A percentile compares a stretch with the other conserved stretches of the same genome.
These are phyloP conservation scores for Citrus mangshanensis DNA, from an alignment of 345 rosid genomes.

Conservation along the genomic window DNA sequence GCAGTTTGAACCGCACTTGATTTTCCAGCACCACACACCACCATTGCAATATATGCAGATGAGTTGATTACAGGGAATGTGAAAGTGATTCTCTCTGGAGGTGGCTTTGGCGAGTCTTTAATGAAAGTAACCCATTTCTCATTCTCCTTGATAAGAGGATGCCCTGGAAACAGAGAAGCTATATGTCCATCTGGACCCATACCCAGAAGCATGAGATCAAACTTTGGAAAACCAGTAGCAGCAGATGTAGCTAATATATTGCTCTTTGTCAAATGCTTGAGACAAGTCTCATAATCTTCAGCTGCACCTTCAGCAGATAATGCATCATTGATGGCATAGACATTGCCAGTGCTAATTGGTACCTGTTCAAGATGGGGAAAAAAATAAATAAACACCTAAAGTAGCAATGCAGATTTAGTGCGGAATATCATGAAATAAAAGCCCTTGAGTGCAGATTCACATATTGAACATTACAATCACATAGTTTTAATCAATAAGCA, in stretches of 20 bases:
- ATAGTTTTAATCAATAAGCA: background rate
- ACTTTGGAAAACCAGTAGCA: slow-evolving; percentile 63
- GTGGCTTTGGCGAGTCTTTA: slow-evolving; percentile 83
- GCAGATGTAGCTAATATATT: slow-evolving; percentile 41
- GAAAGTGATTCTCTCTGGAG: slow-evolving; percentile 78
- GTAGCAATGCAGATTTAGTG: background rate
- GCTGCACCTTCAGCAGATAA: slow-evolving; percentile 83
- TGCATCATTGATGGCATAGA: slow-evolving; percentile 72
- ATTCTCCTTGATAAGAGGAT: slow-evolving; percentile 57
- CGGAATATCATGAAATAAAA: background rate
- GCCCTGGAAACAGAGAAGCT: slow-evolving; percentile 84
- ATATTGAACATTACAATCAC: background rate
- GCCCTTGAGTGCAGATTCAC: background rate
- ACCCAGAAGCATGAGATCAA: slow-evolving; percentile 83
- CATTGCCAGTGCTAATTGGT: slow-evolving; percentile 61
- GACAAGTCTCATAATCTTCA: slow-evolving; percentile 72
- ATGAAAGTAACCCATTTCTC: slow-evolving; percentile 75
- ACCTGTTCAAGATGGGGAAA: slow-evolving; percentile 36
- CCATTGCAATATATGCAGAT: slow-evolving; percentile 65
- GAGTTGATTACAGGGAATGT: slow-evolving; percentile 88
- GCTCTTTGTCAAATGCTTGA: slow-evolving; percentile 51
- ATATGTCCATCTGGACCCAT: slow-evolving; percentile 94
- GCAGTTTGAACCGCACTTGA: slow-evolving; percentile 56
- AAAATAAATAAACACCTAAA: background rate
- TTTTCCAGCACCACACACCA: slow-evolving; percentile 67